Base-by-base conservation (phyloP, 2,329 filamentous ascomycete genomes). In the Botrytis sinoallii region DNA sequence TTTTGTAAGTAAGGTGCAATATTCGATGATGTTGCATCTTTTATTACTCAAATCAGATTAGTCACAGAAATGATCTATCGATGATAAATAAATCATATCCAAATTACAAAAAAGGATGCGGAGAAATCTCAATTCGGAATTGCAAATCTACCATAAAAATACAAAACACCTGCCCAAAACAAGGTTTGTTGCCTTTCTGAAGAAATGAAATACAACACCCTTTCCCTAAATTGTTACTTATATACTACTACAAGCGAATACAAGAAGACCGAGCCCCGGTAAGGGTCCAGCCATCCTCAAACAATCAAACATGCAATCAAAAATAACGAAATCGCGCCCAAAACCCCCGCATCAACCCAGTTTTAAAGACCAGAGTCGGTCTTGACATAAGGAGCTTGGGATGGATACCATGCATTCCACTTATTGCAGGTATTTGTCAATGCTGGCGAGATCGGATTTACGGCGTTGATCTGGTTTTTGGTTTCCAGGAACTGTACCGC, bases 331-430 rank as follows among this genome's bases (percentile, higher is more conserved):
- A 52, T 29, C 4, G 25, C 18, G 22, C 38, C 66, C 38, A 42
- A 6, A 29, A 4, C 14, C 32, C 10, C 48, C 18, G 6, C 0
- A 64, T 4, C 4, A 20, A 9, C 7, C 18, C 25, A 8, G 9
- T 14, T 42, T 75, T 75, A 80, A 35, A 80, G 77, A 71, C 79
- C 79, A 65, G 78, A 80, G 70, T 80, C 79, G 35, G 78, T 76
- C 64, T 80, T 76, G 7, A 48, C 2, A 65, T 71, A 79, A 25
- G 74, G 20, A 14, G 74, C 29, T 38, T 75, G 66, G 25, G 72
- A 72, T 14, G 70, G 52, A 14, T 71, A 73, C 71, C 77, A 81
- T 3, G 35, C 67, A 55, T 74, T 64, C 79, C 78, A 80, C 35
- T 75, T 74, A 2, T 73, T 60, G 71, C 79, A 81, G 5, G 71